Conservation (phyloP, 148 eudicot genomes). For the Dianthus caryophyllus region DNA sequence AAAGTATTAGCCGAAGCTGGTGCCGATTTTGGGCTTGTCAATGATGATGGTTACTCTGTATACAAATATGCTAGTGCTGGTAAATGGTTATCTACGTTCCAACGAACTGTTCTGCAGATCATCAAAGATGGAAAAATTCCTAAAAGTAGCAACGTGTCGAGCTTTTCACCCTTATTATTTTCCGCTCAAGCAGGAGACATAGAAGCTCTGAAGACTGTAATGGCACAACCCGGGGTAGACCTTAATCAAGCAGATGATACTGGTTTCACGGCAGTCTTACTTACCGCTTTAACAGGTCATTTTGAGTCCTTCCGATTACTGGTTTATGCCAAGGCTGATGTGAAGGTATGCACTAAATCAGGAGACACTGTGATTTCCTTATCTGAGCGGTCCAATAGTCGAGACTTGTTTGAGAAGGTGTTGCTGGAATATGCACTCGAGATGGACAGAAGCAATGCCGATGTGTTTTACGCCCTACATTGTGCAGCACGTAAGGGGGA, state of each 20-base stretch:
- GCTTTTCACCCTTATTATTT: constrained; percentile 64
- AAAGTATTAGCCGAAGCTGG: constrained; percentile 52
- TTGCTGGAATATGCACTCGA: constrained; percentile 79
- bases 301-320: constrained; percentile 71
- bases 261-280: constrained; percentile 73
- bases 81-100: constrained; percentile 50
- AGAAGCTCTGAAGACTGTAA: constrained; percentile 47
- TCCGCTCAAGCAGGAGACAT: constrained; percentile 62
- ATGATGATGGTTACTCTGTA: constrained; percentile 45
- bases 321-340: constrained; percentile 79
- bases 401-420: constrained; percentile 69
- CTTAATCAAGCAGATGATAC: constrained; percentile 54
- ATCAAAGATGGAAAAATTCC: constrained; percentile 52
- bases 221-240: constrained; percentile 40
- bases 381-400: constrained; percentile 36
- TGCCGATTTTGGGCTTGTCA: constrained; percentile 74
- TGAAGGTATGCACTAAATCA: constrained; percentile 49
- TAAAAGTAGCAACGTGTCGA: constrained; percentile 36
- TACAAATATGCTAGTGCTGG: constrained; percentile 36
- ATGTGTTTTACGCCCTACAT: constrained; percentile 65
- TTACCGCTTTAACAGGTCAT: constrained; percentile 68
- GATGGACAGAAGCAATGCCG: constrained; percentile 53
- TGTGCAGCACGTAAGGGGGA: constrained; percentile 84
- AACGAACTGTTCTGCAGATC: constrained; percentile 40
- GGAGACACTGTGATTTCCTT: constrained; percentile 67